Percentiles rank a stretch among this genome's conserved stretches.
These are phyloP conservation scores for Syzygium jambos DNA, from an alignment of 345 rosid genomes.

Conservation along the genomic window DNA sequence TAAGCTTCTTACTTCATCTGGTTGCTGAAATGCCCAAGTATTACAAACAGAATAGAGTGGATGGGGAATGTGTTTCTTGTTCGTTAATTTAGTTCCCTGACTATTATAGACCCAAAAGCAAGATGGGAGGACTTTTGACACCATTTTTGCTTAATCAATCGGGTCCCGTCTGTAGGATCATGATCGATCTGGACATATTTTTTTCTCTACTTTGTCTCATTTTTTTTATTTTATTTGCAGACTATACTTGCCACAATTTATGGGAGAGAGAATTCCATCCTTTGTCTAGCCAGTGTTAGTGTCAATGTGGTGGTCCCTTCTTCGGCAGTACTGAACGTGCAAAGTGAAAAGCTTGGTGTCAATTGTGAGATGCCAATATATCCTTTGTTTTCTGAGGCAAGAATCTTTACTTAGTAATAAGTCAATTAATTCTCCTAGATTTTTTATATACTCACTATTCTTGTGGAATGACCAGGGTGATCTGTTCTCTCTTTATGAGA, in stretches of 20 bases:
- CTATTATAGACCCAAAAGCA: neutral
- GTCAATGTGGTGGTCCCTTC: slow-evolving; percentile 72
- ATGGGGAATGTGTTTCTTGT: neutral
- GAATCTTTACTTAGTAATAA: neutral
- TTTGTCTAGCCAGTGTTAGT: slow-evolving; percentile 58
- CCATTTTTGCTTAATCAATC: neutral
- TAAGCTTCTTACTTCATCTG: neutral
- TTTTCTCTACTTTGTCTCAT: neutral
- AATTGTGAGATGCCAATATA: slow-evolving; percentile 64
- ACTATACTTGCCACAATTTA: slow-evolving; percentile 55
- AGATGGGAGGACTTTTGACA: neutral
- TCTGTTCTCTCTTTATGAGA: slow-evolving; percentile 72
- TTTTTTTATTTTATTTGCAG: slow-evolving; percentile 26
- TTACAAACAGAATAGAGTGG: neutral
- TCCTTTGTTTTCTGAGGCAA: slow-evolving; percentile 68
- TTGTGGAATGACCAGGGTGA: slow-evolving; percentile 45
- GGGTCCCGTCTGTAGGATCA: neutral
- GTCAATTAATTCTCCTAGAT: neutral
- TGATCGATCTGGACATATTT: neutral
- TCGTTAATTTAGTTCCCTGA: neutral
- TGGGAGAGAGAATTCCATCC: slow-evolving; percentile 43
- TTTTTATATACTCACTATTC: neutral
- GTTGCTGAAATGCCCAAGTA: neutral
- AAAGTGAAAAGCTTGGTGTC: slow-evolving; percentile 75
- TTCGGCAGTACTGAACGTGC: slow-evolving; percentile 48